phyloP scores from a whole-genome alignment of 345 rosid genomes.

The Eucalyptus leucophloia region DNA sequence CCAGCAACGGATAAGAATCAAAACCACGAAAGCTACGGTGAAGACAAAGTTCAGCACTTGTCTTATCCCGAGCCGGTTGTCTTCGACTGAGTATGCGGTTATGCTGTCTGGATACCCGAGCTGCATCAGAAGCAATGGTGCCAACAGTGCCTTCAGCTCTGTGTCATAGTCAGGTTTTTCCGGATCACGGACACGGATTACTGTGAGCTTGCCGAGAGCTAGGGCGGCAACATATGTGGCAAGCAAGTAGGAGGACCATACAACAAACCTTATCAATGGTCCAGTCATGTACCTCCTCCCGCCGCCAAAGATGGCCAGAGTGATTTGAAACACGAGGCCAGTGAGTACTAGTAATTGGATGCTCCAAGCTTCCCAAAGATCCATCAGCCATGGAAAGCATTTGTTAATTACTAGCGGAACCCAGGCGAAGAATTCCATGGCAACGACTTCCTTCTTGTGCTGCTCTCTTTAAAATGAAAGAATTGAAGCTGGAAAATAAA shows the following conservation, averaged over 20 bases:
- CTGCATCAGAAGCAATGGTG: conserved; percentile 6
- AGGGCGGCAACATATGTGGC: not conserved
- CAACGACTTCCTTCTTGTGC: not conserved
- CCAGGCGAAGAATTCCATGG: not conserved
- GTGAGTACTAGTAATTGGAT: not conserved
- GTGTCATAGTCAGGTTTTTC: not conserved
- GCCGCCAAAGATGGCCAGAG: not conserved
- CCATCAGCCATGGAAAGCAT: not conserved
- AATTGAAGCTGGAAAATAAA: not conserved
- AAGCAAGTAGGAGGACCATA: conserved; percentile 8
- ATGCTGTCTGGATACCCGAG: conserved; percentile 8
- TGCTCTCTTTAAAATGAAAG: not conserved
- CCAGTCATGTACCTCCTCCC: not conserved
- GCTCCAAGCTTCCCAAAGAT: conserved; percentile 4
- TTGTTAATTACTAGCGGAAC: not conserved
- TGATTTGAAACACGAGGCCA: not conserved
- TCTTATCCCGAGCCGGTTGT: conserved; percentile 1
- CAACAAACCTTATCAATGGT: not conserved
- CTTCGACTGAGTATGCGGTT: conserved; percentile 8
- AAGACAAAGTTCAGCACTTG: not conserved
- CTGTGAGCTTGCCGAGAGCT: conserved; percentile 9
- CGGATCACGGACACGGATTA: not conserved
- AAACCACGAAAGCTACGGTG: not conserved
- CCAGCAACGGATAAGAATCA: not conserved
- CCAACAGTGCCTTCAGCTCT: not conserved